These are phyloP conservation scores for Elongisporangium anandrum DNA, from an alignment of 352 stramenopile genomes.

Conservation along the genomic window DNA sequence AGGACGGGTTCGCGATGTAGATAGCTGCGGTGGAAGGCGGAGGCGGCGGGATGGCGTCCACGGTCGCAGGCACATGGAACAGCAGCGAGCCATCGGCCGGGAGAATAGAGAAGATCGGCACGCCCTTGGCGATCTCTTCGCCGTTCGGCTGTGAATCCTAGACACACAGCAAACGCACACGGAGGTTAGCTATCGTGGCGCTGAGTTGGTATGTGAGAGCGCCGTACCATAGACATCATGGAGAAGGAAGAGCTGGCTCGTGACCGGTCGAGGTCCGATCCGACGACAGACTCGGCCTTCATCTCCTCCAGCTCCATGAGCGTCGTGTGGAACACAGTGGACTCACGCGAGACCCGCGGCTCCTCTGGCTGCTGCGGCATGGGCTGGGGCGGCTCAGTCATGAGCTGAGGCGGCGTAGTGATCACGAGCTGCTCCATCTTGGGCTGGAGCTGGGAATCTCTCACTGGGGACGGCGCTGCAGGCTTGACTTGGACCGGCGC, in stretches of 20 bases:
- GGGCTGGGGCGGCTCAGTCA: not conserved
- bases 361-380: not conserved
- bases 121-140: not conserved
- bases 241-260: not conserved
- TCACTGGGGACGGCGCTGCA: not conserved
- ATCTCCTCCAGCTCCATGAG: not conserved
- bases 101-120: conserved; percentile 30
- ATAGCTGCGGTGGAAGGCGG: conserved; percentile 6
- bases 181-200: not conserved
- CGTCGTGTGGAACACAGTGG: not conserved
- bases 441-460: conserved; percentile 4
- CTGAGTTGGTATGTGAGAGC: not conserved
- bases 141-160: not conserved
- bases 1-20: conserved; percentile 59
- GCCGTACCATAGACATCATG: not conserved
- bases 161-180: not conserved
- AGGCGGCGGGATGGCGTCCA: not conserved
- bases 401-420: conserved; percentile 8
- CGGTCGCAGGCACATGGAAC: conserved; percentile 14
- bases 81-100: conserved; percentile 29
- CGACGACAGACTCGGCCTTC: not conserved
- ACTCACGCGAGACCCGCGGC: not conserved
- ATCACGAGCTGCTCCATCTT: conserved; percentile 12
- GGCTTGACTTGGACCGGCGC: not conserved
- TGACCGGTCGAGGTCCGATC: not conserved